Percentiles rank a stretch among this genome's conserved stretches.
Evolutionary conservation across 2,329 filamentous ascomycete species (phyloP).

Genomic region (Trichophyton verrucosum): DNA sequence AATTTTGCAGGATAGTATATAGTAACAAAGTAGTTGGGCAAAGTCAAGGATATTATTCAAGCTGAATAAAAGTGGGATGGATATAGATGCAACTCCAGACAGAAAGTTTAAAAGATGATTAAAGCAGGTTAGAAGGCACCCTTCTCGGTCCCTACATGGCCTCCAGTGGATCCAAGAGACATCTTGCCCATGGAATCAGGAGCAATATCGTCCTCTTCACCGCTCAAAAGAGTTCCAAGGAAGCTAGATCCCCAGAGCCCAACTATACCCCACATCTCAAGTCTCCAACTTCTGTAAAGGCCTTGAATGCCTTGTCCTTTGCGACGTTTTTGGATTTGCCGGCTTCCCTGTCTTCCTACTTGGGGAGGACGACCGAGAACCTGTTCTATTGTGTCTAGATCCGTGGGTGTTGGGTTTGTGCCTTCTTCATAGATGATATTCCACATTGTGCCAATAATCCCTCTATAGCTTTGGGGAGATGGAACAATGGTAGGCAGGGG

Average conservation of each 20-base stretch:
- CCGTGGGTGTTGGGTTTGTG: slow-evolving; percentile 29
- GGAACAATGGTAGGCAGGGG: slow-evolving; percentile 63
- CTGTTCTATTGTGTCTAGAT: slow-evolving; percentile 32
- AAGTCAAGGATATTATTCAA: neutral
- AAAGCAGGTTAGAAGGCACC: neutral
- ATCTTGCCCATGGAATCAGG: slow-evolving; percentile 12
- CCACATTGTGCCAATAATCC: slow-evolving; percentile 87
- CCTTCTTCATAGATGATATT: slow-evolving; percentile 77
- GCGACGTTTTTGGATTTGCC: slow-evolving; percentile 28
- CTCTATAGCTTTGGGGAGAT: slow-evolving; percentile 61
- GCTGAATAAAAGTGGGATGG: neutral
- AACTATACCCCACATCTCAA: slow-evolving; percentile 44
- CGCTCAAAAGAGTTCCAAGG: slow-evolving; percentile 28
- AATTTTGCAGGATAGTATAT: neutral
- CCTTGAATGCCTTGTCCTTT: slow-evolving; percentile 45
- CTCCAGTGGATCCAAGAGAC: slow-evolving; percentile 8
- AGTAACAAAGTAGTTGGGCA: neutral
- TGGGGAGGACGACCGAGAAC: slow-evolving; percentile 26
- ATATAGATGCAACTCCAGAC: neutral
- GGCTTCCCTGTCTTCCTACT: slow-evolving; percentile 22
- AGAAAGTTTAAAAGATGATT: no score
- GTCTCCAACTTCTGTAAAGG: slow-evolving; percentile 46
- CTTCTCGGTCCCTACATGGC: neutral
- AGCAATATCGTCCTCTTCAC: slow-evolving; percentile 26
- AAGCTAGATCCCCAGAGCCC: slow-evolving; percentile 43